phyloP scores from a whole-genome alignment of 192 early-diverging fungal species.

The Backusella sp. region DNA sequence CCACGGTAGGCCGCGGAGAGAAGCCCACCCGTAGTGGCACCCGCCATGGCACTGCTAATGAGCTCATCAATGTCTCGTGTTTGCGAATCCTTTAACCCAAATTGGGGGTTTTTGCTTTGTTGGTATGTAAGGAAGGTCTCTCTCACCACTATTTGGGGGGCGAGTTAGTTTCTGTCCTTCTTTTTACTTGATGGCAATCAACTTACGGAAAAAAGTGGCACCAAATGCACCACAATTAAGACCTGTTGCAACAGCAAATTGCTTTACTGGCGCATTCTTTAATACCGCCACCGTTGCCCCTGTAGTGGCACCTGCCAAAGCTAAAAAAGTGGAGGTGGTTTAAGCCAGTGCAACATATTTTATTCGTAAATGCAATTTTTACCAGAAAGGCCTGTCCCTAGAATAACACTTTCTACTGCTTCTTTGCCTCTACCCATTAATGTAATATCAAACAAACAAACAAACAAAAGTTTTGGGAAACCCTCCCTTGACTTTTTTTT shows the following conservation, averaged over 20 bases:
- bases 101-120: conserved; percentile 44
- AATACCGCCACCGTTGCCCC: conserved; percentile 45
- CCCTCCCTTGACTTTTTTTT: background rate
- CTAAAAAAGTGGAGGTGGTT: conserved; percentile 16
- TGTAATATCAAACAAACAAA: background rate
- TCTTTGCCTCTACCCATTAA: conserved; percentile 8
- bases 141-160: conserved; percentile 41
- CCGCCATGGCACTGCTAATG: conserved; percentile 60
- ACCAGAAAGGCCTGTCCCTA: conserved; percentile 13
- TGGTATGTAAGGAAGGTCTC: conserved; percentile 63
- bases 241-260: conserved; percentile 43
- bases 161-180: background rate
- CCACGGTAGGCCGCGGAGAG: conserved; percentile 51
- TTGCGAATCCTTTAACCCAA: conserved; percentile 55
- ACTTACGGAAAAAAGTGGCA: conserved; percentile 52
- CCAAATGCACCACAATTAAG: conserved; percentile 51
- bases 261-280: conserved; percentile 41
- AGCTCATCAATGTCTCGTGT: conserved; percentile 61
- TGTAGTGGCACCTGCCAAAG: conserved; percentile 37
- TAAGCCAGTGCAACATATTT: background rate
- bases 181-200: background rate
- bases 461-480: background rate
- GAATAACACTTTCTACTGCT: background rate
- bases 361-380: background rate
- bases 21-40: conserved; percentile 57